Evolutionary conservation across 768 basidiomycete species (phyloP).

Genomic region (Mycena venus): DNA sequence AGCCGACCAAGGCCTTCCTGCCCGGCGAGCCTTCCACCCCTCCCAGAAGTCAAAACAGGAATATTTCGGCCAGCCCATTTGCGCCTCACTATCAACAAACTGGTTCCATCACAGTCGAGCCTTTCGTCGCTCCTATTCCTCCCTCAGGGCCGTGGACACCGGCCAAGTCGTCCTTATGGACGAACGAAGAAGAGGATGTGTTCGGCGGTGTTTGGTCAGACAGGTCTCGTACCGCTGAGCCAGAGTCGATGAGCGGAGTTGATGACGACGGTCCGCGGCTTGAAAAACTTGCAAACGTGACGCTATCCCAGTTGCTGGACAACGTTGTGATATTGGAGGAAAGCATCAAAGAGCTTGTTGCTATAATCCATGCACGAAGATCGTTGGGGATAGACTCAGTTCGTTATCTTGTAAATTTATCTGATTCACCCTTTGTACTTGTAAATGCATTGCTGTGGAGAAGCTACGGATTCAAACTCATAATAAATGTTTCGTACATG

Average conservation of each 20-base stretch:
- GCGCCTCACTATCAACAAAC: conserved; percentile 89
- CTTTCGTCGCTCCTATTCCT: conserved; percentile 74
- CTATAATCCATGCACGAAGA: conserved; percentile 86
- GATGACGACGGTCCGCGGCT: conserved; percentile 47
- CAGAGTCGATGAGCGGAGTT: conserved; percentile 38
- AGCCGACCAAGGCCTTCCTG: conserved; percentile 49
- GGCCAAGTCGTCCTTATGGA: conserved; percentile 63
- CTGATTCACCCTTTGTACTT: conserved; percentile 24
- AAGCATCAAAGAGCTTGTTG: conserved; percentile 92
- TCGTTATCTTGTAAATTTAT: conserved; percentile 72
- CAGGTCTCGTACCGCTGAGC: conserved; percentile 39
- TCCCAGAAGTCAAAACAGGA: conserved; percentile 54
- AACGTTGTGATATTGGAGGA: conserved; percentile 97
- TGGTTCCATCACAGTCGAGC: conserved; percentile 75
- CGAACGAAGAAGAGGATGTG: conserved; percentile 78
- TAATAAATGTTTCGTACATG: conserved; percentile 21
- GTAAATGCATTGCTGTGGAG: conserved; percentile 22
- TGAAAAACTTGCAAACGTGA: conserved; percentile 61
- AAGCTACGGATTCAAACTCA: too few relatives aligned
- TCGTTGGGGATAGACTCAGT: conserved; percentile 88
- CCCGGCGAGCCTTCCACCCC: conserved; percentile 61
- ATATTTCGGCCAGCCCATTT: conserved; percentile 80
- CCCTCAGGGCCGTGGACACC: conserved; percentile 76
- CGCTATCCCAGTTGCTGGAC: conserved; percentile 88
- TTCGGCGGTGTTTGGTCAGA: conserved; percentile 69